A percentile compares a stretch with the other conserved stretches of the same genome.
phyloP scores from a whole-genome alignment of 805 yeast species.

The Brettanomyces sp. region DNA sequence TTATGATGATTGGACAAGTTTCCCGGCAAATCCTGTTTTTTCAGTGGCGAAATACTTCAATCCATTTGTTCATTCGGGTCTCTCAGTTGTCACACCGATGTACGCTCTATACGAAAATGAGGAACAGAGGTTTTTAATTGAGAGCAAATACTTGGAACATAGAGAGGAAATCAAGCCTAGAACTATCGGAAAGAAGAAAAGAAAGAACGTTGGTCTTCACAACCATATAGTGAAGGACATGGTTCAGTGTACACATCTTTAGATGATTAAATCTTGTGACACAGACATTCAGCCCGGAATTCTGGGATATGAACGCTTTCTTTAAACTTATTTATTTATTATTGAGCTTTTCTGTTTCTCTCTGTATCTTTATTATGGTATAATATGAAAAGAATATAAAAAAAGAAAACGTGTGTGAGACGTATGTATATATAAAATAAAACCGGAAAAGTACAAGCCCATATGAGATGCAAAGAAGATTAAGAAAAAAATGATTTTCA shows the following conservation, averaged over 20 bases:
- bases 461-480: too few relatives aligned
- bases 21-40: slow-evolving; percentile 8
- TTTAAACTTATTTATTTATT: too few relatives aligned
- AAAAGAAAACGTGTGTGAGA: too few relatives aligned
- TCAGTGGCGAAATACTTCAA: slow-evolving; percentile 6
- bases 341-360: too few relatives aligned
- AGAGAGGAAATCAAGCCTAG: background rate
- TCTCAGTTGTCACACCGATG: slow-evolving; percentile 16
- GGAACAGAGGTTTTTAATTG: background rate
- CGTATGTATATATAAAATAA: too few relatives aligned
- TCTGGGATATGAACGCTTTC: too few relatives aligned
- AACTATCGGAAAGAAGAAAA: background rate
- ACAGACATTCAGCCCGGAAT: too few relatives aligned
- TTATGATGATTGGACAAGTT: slow-evolving; percentile 15
- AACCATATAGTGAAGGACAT: background rate
- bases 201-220: background rate
- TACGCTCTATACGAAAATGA: background rate
- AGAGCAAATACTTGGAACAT: background rate
- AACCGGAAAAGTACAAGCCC: too few relatives aligned
- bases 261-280: background rate
- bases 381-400: too few relatives aligned
- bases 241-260: background rate
- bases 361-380: too few relatives aligned
- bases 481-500: too few relatives aligned
- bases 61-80: slow-evolving; percentile 12